A percentile compares a stretch with the other conserved stretches of the same genome.
Conservation (phyloP, 176 grass and related monocot genomes). For the Leersia perrieri region DNA sequence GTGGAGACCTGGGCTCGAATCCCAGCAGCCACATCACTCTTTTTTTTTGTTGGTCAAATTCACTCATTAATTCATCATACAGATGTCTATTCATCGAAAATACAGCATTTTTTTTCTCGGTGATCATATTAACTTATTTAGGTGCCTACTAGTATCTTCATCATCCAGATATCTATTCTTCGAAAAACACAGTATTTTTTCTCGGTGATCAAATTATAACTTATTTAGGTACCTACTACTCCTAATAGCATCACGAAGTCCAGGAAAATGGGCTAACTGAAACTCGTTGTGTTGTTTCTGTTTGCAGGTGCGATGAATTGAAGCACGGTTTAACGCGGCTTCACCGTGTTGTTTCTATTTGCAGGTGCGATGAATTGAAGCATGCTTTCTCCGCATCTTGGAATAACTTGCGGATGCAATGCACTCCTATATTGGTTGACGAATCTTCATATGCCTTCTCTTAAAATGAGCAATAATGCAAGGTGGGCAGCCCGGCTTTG, state of each 20-base stretch:
- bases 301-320: not conserved
- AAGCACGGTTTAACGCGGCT: too few species aligned
- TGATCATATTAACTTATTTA: not conserved
- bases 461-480: not conserved
- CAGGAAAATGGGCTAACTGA: not conserved
- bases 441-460: not conserved
- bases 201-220: too few species aligned
- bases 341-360: not conserved
- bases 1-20: slow-evolving; percentile 96
- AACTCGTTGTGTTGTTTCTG: not conserved
- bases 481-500: not conserved
- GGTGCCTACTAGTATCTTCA: too few species aligned
- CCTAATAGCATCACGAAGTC: not conserved
- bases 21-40: slow-evolving; percentile 66
- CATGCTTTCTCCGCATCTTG: not conserved
- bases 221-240: too few species aligned
- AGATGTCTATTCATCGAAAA: too few species aligned
- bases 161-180: too few species aligned
- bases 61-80: too few species aligned
- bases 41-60: too few species aligned
- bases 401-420: not conserved
- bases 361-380: not conserved
- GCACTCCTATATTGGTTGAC: not conserved
- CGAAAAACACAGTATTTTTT: too few species aligned
- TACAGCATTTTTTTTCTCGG: not conserved